Evolutionary conservation across 768 basidiomycete genomes (phyloP).

Genomic region (Termitomyces sp.): DNA sequence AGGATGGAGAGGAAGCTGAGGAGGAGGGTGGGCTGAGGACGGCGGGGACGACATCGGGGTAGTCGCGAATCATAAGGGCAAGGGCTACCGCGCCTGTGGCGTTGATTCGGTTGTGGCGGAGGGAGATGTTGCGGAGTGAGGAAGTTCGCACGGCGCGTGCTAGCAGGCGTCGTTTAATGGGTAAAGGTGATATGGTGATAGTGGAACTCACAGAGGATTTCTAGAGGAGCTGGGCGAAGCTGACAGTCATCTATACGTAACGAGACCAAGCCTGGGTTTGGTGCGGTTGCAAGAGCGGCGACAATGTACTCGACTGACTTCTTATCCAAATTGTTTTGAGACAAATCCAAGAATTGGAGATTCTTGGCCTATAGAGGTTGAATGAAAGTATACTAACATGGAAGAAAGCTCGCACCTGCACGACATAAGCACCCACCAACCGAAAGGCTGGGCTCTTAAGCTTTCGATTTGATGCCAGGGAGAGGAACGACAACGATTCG

Average conservation of each 20-base stretch:
- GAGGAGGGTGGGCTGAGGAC: constrained; percentile 17
- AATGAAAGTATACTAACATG: not conserved
- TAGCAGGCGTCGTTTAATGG: constrained; percentile 21
- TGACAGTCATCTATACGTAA: constrained; percentile 86
- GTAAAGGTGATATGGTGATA: not conserved
- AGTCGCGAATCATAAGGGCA: constrained; percentile 95
- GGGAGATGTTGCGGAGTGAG: constrained; percentile 79
- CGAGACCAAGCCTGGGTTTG: constrained; percentile 60
- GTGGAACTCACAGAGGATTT: constrained; percentile 65
- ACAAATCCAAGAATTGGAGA: constrained; percentile 86
- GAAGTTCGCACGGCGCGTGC: constrained; percentile 82
- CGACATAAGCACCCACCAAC: constrained; percentile 71
- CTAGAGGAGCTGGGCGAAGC: constrained; percentile 67
- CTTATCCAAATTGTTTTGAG: constrained; percentile 81
- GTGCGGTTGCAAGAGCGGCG: constrained; percentile 50
- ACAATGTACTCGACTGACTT: constrained; percentile 80
- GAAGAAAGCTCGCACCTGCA: constrained; percentile 42
- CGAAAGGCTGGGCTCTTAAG: constrained; percentile 75
- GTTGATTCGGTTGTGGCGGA: constrained; percentile 84
- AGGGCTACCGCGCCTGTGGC: constrained; percentile 84
- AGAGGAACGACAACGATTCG: constrained; percentile 72
- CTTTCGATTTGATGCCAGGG: constrained; percentile 80
- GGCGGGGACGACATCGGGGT: constrained; percentile 67
- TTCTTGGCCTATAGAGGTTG: constrained; percentile 50
- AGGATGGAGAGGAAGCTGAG: constrained; percentile 31